phyloP scores from a whole-genome alignment of 2,329 filamentous ascomycete genomes.

The Monilinia fructigena region DNA sequence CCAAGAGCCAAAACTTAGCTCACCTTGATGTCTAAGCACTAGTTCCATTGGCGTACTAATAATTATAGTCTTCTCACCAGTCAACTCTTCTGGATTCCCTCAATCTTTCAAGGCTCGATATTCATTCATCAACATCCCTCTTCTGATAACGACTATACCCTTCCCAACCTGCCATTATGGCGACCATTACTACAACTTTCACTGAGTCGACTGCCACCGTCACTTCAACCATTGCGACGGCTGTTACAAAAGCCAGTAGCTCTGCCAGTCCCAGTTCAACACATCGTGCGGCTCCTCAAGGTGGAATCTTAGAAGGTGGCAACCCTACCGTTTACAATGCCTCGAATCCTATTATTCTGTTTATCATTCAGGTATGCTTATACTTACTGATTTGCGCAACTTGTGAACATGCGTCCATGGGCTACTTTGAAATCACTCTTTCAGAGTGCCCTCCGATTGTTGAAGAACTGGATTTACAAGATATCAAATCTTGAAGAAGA shows the following conservation, averaged over 20 bases:
- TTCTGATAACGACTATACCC: slow-evolving; percentile 2
- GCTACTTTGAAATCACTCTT: neutral
- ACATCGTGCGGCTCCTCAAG: slow-evolving; percentile 47
- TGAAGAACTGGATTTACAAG: neutral
- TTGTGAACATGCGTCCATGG: neutral
- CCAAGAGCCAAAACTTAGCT: neutral
- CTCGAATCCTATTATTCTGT: slow-evolving; percentile 64
- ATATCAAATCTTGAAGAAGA: neutral
- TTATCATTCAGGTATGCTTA: slow-evolving; percentile 63
- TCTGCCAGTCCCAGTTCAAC: slow-evolving; percentile 27
- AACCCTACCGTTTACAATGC: slow-evolving; percentile 61
- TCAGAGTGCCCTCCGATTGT: neutral
- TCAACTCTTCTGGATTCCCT: neutral
- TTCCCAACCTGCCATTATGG: neutral
- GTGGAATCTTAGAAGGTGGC: slow-evolving; percentile 61
- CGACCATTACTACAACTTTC: slow-evolving; percentile 10
- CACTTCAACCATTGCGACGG: slow-evolving; percentile 8
- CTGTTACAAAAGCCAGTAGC: slow-evolving; percentile 23
- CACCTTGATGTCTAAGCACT: slow-evolving; percentile 1
- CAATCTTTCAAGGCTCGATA: neutral
- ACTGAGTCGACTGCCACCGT: slow-evolving; percentile 9
- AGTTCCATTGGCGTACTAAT: neutral
- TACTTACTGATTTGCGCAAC: neutral
- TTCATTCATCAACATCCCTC: neutral
- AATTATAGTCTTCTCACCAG: neutral